Conservation (phyloP, 768 basidiomycete genomes). For the Heimioporus sp. region DNA sequence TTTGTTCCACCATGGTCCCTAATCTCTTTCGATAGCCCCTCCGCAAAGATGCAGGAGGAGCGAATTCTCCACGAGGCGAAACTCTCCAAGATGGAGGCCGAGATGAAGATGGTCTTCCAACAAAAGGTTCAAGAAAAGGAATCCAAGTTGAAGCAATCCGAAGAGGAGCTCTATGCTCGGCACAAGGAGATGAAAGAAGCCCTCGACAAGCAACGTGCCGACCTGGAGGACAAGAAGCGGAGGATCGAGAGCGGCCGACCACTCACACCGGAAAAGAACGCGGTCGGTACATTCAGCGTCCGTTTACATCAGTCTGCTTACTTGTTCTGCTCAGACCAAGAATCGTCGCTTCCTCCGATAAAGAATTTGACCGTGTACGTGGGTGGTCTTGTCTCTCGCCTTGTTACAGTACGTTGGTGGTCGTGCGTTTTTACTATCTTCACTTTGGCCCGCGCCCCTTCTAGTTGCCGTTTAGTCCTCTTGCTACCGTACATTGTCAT, state of each 20-base stretch:
- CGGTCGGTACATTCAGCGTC: conserved; percentile 48
- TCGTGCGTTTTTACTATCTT: conserved; percentile 23
- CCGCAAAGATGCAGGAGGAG: conserved; percentile 94
- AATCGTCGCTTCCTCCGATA: conserved; percentile 38
- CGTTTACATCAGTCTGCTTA: conserved; percentile 6
- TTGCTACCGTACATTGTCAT: conserved; percentile 44
- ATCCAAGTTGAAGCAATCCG: conserved; percentile 96
- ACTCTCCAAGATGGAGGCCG: conserved; percentile 98
- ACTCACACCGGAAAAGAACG: conserved; percentile 90
- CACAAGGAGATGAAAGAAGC: conserved; percentile 99
- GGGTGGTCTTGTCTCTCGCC: conserved; percentile 21
- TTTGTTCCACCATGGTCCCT: conserved; percentile 5
- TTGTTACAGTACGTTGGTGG: conserved; percentile 31
- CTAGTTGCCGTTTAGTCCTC: conserved; percentile 37
- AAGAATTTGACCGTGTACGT: conserved; percentile 8
- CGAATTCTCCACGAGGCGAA: conserved; percentile 95
- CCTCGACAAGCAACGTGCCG: conserved; percentile 90
- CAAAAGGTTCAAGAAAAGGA: conserved; percentile 99
- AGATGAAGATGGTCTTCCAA: conserved; percentile 99
- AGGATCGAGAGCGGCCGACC: conserved; percentile 93
- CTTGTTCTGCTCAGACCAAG: conserved; percentile 27
- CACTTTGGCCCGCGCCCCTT: conserved; percentile 32
- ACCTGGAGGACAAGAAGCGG: conserved; percentile 98
- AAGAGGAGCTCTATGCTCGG: conserved; percentile 97
- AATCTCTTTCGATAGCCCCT: conserved; percentile 60